Base-by-base conservation (phyloP, 257 asterid genomes). In the Rhazya stricta region DNA sequence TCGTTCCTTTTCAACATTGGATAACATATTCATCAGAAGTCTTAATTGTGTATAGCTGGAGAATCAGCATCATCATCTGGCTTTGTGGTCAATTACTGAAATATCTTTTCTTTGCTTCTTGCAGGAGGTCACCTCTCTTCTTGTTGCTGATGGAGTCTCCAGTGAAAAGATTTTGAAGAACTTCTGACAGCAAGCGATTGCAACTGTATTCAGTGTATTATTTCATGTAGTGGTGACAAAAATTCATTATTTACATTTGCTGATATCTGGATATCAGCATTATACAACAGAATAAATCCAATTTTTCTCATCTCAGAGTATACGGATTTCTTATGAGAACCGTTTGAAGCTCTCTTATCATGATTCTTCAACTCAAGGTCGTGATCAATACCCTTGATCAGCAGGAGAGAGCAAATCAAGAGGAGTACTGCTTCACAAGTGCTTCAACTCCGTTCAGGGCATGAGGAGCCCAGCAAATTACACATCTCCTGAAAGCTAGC, bases 121-220 rank as follows among this genome's bases (percentile, higher is more conserved):
- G 83, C 95, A 94, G 97, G 97, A 94, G 79, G 90, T 94, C 51
- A 90, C 90, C 60, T 88, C 97, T 50, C 81, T 91, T 80, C 97
- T 94, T 75, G 87, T 89, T 61, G 86, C 90, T 18, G 96, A 88
- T 75, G 96, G 96, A 78, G 93, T 91, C 48, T 84, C 89, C 56
- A 76, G 76, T 4, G 89, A 88, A 54, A 90, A 83, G 84, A 89
- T 91, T 71, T 85, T 93, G 83, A 93, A 86, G 91, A 91, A 91
- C 80, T 84, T 84, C 75, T 89, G 86, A 88, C 70, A 7, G 15
- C 37, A 39, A 8, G 27, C 6, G 54, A 69, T 81, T 84, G 50
- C 42, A 61, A 70, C 77, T 18, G 6, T 61, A 46, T 39, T 16
- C 67, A 71, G 73, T 88, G 86, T 84, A 50, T 79, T 57, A 19